These are phyloP conservation scores for Scedosporium minutisporum DNA, from an alignment of 2,329 filamentous ascomycete species.

Conservation along the genomic window DNA sequence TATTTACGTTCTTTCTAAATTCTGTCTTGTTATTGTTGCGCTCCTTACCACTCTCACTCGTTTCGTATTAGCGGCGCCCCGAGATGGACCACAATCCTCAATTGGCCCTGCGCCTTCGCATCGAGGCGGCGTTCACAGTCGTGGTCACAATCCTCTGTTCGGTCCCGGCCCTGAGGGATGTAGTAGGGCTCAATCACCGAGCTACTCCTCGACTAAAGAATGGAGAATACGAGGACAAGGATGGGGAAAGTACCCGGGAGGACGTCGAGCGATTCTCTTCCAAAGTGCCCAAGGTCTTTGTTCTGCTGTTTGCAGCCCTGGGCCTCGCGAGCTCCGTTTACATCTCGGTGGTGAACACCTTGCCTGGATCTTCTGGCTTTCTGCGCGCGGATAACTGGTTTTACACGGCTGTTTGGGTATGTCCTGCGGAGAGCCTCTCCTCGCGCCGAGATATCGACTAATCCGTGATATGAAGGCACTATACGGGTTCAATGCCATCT, in stretches of 20 bases:
- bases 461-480: constrained; percentile 28
- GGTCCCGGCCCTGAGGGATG: background rate
- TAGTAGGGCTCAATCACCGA: background rate
- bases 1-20: no score
- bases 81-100: background rate
- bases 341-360: constrained; percentile 42
- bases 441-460: constrained; percentile 11
- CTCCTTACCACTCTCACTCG: background rate
- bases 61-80: background rate
- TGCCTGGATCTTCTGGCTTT: constrained; percentile 18
- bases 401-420: constrained; percentile 52
- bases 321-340: constrained; percentile 48
- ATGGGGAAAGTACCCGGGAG: constrained; percentile 58
- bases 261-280: constrained; percentile 54
- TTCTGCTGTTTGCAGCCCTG: constrained; percentile 42
- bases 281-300: constrained; percentile 42
- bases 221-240: constrained; percentile 55
- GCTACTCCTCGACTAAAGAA: constrained; percentile 18
- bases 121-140: background rate
- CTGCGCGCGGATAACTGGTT: constrained; percentile 50
- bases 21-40: background rate
- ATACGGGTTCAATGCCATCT: constrained; percentile 41
- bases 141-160: background rate
- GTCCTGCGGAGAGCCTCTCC: constrained; percentile 19
- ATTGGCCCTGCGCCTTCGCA: background rate